Percentiles rank a stretch among this genome's conserved stretches.
Conservation (phyloP, 2,329 filamentous ascomycete species). For the Metarhizium anisopliae region DNA sequence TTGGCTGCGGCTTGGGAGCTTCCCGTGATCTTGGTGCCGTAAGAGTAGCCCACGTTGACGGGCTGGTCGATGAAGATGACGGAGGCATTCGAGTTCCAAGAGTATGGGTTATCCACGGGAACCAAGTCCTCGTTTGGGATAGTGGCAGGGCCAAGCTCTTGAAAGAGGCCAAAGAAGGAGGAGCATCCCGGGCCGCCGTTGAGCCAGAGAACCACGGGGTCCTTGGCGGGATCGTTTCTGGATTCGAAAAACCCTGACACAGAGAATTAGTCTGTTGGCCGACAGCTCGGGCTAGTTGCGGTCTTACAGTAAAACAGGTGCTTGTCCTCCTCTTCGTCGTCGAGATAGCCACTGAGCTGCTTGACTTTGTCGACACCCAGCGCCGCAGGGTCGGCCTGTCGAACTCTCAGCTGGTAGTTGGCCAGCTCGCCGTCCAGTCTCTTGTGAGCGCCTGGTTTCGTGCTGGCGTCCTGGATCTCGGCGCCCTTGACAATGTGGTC, state of each 20-base stretch:
- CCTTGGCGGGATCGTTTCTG: slow-evolving; percentile 26
- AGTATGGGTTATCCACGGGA: slow-evolving; percentile 44
- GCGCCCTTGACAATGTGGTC: slow-evolving; percentile 80
- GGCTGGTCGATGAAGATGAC: slow-evolving; percentile 65
- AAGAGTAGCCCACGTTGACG: slow-evolving; percentile 25
- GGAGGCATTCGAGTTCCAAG: slow-evolving; percentile 55
- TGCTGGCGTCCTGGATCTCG: slow-evolving; percentile 60
- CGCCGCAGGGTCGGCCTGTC: slow-evolving; percentile 75
- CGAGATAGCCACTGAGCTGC: slow-evolving; percentile 96
- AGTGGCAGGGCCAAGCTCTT: slow-evolving; percentile 70
- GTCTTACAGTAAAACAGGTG: slow-evolving; percentile 92
- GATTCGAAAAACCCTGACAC: slow-evolving; percentile 56
- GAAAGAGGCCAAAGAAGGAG: slow-evolving; percentile 38
- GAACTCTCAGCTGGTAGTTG: slow-evolving; percentile 78
- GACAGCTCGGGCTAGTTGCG: background rate
- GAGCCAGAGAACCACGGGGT: slow-evolving; percentile 47
- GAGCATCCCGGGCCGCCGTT: slow-evolving; percentile 25
- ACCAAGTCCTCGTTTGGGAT: slow-evolving; percentile 34
- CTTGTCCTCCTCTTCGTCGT: slow-evolving; percentile 93
- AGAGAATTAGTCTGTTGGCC: background rate
- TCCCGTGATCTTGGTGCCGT: slow-evolving; percentile 66
- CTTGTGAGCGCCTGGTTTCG: slow-evolving; percentile 20
- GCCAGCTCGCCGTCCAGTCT: slow-evolving; percentile 77
- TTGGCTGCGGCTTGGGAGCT: slow-evolving; percentile 93
- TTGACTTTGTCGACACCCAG: slow-evolving; percentile 88